A percentile compares a stretch with the other conserved stretches of the same genome.
Conservation (phyloP, 1,284 basidiomycete genomes). For the Naganishia liquefaciens region DNA sequence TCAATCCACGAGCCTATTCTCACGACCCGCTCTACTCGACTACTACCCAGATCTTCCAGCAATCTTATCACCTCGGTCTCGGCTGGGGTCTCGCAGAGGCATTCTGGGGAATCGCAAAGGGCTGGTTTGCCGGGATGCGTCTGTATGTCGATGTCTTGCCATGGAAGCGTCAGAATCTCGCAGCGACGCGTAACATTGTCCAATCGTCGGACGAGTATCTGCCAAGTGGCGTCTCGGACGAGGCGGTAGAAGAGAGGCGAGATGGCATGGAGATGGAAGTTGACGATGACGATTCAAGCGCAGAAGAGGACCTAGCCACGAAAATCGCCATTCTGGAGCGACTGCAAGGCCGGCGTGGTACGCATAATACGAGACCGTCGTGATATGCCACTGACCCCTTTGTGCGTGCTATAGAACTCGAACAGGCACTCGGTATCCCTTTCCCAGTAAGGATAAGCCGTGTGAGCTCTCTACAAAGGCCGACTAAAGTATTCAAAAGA, state of each 20-base stretch:
- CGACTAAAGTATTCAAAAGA: slow-evolving; percentile 36
- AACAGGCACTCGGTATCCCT: slow-evolving; percentile 49
- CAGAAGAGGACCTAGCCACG: slow-evolving; percentile 46
- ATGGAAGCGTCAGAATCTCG: neutral
- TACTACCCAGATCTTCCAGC: slow-evolving; percentile 48
- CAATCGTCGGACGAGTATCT: neutral
- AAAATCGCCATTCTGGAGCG: slow-evolving; percentile 51
- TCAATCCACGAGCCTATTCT: slow-evolving; percentile 37
- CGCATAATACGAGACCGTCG: slow-evolving; percentile 19
- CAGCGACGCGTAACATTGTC: no score
- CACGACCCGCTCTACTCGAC: slow-evolving; percentile 34
- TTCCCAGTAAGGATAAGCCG: slow-evolving; percentile 46
- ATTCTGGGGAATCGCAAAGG: slow-evolving; percentile 51
- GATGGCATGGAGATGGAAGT: slow-evolving; percentile 12
- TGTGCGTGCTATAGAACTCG: slow-evolving; percentile 41
- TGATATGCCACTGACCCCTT: neutral
- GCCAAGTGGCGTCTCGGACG: slow-evolving; percentile 6
- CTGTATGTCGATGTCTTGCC: slow-evolving; percentile 50
- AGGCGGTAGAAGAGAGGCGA: slow-evolving; percentile 4
- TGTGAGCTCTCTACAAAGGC: no score
- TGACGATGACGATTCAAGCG: slow-evolving; percentile 32
- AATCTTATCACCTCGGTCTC: slow-evolving; percentile 51
- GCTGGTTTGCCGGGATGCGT: slow-evolving; percentile 48
- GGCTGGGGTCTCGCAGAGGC: slow-evolving; percentile 52
- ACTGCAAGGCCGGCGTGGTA: slow-evolving; percentile 48